phyloP scores from a whole-genome alignment of 768 basidiomycete genomes.

The Tulasnella sp. region DNA sequence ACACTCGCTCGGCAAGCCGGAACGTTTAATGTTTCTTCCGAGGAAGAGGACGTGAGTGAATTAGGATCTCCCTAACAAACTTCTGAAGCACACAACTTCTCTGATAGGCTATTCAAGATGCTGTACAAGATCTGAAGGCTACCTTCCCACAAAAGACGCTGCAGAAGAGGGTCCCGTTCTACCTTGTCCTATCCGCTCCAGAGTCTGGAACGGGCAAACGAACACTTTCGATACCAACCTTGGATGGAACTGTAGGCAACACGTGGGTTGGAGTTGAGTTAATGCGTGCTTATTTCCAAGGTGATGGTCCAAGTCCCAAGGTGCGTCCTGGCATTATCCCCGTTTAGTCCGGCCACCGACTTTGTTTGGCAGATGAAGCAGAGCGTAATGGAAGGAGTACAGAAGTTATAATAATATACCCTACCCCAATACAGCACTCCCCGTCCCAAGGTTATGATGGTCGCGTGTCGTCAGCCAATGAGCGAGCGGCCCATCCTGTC shows the following conservation, averaged over 20 bases:
- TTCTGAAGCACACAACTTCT: neutral
- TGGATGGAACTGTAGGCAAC: slow-evolving; percentile 4
- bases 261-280: slow-evolving; percentile 13
- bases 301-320: slow-evolving; percentile 12
- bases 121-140: slow-evolving; percentile 6
- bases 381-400: slow-evolving; percentile 10
- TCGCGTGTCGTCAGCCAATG: too few relatives aligned
- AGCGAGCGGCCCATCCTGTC: too few relatives aligned
- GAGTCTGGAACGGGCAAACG: neutral
- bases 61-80: neutral
- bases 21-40: neutral
- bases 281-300: slow-evolving; percentile 8
- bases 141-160: neutral
- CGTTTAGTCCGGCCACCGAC: neutral
- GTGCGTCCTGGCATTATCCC: neutral
- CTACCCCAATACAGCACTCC: neutral
- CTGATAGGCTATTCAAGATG: neutral
- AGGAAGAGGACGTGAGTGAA: slow-evolving; percentile 1
- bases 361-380: slow-evolving; percentile 9
- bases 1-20: neutral
- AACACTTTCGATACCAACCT: neutral
- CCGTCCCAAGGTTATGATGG: neutral
- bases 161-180: slow-evolving; percentile 4
- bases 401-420: slow-evolving; percentile 1
- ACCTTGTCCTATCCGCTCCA: slow-evolving; percentile 1